Conservation (phyloP, 1,284 basidiomycete species). For the Cerrena zonata region DNA sequence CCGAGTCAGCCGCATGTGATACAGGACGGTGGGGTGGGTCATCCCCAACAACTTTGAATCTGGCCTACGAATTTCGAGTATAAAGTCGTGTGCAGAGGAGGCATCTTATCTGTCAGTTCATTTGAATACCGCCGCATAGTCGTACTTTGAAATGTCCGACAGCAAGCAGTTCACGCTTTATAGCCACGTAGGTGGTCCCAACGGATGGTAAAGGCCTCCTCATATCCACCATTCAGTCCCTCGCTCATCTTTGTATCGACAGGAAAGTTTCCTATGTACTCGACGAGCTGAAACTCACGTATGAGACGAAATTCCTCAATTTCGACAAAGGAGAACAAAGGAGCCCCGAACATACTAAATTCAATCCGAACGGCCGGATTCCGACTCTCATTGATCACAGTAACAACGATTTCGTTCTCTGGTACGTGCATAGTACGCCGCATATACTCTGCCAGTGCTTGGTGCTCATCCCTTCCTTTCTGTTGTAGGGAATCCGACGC, state of each 20-base stretch:
- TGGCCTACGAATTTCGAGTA: too few relatives aligned
- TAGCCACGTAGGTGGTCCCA: conserved; percentile 19
- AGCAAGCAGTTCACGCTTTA: conserved; percentile 23
- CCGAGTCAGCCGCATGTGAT: too few relatives aligned
- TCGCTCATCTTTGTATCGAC: background rate
- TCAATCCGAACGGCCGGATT: conserved; percentile 26
- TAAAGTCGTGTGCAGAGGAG: too few relatives aligned
- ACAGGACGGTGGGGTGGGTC: too few relatives aligned
- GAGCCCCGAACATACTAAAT: conserved; percentile 14
- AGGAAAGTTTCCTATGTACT: conserved; percentile 20
- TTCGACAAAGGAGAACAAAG: conserved; percentile 23
- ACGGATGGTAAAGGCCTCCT: conserved; percentile 13
- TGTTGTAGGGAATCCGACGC: conserved; percentile 26
- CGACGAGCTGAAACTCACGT: conserved; percentile 21
- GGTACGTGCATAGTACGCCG: conserved; percentile 1
- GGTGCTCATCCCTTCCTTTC: too few relatives aligned
- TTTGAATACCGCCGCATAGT: too few relatives aligned
- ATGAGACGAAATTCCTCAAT: conserved; percentile 22
- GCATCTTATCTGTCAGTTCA: background rate
- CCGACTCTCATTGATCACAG: conserved; percentile 28
- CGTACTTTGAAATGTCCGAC: conserved; percentile 8
- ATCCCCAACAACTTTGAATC: too few relatives aligned
- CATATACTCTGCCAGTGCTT: background rate
- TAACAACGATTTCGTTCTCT: conserved; percentile 22
- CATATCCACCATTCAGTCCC: background rate